Evolutionary conservation across 1,284 basidiomycete species (phyloP).

Genomic region (Ganoderma sinense): DNA sequence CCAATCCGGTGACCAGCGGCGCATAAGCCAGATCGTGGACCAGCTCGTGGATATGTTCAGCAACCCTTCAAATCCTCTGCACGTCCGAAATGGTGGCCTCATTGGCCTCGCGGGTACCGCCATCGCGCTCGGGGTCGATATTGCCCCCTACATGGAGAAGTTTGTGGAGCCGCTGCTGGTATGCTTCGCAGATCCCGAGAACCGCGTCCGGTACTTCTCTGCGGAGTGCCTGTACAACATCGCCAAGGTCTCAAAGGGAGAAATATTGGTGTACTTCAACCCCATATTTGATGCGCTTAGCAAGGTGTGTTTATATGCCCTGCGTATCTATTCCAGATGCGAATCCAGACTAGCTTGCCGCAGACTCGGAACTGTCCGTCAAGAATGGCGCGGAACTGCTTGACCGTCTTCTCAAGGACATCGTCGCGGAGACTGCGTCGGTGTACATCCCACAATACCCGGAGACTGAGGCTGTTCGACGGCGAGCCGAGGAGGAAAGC

Average conservation of each 20-base stretch:
- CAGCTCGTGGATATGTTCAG: conserved; percentile 95
- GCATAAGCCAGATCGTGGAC: conserved; percentile 90
- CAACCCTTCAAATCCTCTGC: conserved; percentile 81
- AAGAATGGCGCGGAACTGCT: conserved; percentile 99
- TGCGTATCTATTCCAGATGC: conserved; percentile 9
- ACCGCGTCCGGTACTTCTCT: conserved; percentile 95
- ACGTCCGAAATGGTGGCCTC: conserved; percentile 93
- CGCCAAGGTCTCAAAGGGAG: conserved; percentile 97
- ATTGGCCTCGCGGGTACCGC: conserved; percentile 97
- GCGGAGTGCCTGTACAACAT: conserved; percentile 99
- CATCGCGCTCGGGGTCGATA: conserved; percentile 93
- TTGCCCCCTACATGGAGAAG: conserved; percentile 93
- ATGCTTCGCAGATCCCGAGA: conserved; percentile 96
- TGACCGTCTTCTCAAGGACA: conserved; percentile 96
- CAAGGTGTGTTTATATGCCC: conserved; percentile 71
- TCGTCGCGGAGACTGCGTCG: conserved; percentile 96
- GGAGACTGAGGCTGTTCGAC: conserved; percentile 75
- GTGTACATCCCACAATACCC: conserved; percentile 93
- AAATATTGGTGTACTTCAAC: conserved; percentile 97
- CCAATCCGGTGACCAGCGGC: conserved; percentile 78
- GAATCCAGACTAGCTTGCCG: conserved; percentile 75
- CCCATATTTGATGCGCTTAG: conserved; percentile 97
- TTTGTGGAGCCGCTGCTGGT: conserved; percentile 92
- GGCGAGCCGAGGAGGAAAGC: conserved; percentile 46
- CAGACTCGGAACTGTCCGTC: conserved; percentile 95